Percentiles rank a stretch among this genome's conserved stretches.
These are phyloP conservation scores for Fraxinus latifolia DNA, from an alignment of 305 asterid species.

Conservation along the genomic window DNA sequence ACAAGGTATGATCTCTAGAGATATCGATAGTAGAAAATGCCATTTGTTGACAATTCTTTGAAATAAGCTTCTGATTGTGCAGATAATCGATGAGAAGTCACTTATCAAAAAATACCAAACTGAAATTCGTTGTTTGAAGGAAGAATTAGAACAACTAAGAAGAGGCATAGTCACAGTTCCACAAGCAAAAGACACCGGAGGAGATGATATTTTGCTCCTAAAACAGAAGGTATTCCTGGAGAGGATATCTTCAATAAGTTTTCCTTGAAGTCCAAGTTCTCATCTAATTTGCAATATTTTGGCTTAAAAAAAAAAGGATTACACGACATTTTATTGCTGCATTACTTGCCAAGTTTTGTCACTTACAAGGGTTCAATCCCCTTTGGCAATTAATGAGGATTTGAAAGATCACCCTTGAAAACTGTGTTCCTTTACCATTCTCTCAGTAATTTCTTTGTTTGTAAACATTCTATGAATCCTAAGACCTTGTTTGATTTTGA, in stretches of 20 bases:
- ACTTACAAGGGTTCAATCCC: conserved; percentile 3
- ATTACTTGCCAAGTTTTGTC: conserved; percentile 13
- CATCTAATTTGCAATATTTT: conserved; percentile 2
- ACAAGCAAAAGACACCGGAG: conserved; percentile 53
- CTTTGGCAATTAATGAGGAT: background rate
- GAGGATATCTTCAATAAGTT: background rate
- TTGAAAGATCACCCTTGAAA: background rate
- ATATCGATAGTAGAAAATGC: conserved; percentile 13
- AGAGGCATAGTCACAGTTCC: conserved; percentile 79
- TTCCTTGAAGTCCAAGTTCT: background rate
- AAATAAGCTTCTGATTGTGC: conserved; percentile 42
- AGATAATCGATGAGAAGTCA: conserved; percentile 97
- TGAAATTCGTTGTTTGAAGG: conserved; percentile 90
- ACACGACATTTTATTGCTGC: conserved; percentile 1
- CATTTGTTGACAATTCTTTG: conserved; percentile 8
- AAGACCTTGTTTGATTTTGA: background rate
- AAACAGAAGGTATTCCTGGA: conserved; percentile 75
- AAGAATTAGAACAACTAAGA: conserved; percentile 88
- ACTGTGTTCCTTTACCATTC: background rate
- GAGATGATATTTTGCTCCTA: conserved; percentile 73
- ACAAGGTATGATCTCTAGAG: conserved; percentile 56
- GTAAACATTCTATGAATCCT: background rate
- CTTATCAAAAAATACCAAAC: conserved; percentile 92
- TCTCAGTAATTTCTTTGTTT: background rate
- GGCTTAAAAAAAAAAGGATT: background rate